Evolutionary conservation across 1,284 basidiomycete species (phyloP).

Genomic region (Sanguinoderma infundibulare): DNA sequence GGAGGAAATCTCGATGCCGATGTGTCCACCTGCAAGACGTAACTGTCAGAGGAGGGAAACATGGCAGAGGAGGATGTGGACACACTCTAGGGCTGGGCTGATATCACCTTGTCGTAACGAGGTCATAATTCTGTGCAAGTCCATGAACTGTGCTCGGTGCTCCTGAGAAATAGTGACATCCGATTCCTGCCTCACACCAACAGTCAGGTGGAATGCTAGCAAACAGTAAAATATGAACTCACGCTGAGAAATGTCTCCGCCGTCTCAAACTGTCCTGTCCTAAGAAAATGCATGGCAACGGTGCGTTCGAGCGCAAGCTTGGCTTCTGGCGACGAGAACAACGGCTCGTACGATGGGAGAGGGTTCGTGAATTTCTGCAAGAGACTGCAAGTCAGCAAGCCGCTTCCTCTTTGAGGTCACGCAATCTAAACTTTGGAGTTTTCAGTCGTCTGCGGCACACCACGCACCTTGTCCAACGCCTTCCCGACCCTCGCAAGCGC

Average conservation of each 20-base stretch:
- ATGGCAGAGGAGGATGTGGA: conserved; percentile 17
- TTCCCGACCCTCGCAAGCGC: conserved; percentile 82
- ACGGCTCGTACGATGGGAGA: conserved; percentile 68
- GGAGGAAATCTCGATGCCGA: conserved; percentile 68
- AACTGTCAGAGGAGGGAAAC: conserved; percentile 12
- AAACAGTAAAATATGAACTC: conserved; percentile 22
- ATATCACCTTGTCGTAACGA: conserved; percentile 74
- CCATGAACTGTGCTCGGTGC: conserved; percentile 64
- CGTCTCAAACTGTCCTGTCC: conserved; percentile 79
- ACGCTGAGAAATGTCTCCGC: conserved; percentile 78
- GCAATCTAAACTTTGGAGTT: no score
- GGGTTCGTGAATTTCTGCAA: conserved; percentile 70
- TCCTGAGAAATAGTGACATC: conserved; percentile 61
- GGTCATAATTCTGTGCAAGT: conserved; percentile 76
- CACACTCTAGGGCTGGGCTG: conserved; percentile 74
- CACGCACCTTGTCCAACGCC: conserved; percentile 81
- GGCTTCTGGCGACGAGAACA: conserved; percentile 69
- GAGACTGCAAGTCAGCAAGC: background rate
- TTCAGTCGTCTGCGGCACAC: background rate
- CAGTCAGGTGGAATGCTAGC: background rate
- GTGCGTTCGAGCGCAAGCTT: conserved; percentile 70
- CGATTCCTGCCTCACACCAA: conserved; percentile 61
- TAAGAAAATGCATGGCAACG: conserved; percentile 77
- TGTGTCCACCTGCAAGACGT: conserved; percentile 69
- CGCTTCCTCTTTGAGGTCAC: no score